Percentiles rank a stretch among this genome's conserved stretches.
Conservation (phyloP, 495 filamentous ascomycete species). For the Bathelium albidoporum region DNA sequence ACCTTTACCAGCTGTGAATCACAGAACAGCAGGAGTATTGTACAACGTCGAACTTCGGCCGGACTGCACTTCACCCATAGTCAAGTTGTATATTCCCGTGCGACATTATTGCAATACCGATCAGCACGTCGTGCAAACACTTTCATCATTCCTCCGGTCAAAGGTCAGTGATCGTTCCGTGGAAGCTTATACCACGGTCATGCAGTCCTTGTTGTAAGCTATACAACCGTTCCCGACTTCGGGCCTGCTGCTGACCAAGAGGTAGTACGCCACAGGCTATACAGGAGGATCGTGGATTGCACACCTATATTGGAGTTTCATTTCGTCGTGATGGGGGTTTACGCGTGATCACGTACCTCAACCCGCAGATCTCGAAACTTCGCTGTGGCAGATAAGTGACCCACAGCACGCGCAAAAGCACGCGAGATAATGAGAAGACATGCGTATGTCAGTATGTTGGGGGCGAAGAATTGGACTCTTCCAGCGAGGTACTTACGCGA, state of each 20-base stretch:
- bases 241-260: neutral
- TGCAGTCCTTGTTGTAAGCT: neutral
- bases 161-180: neutral
- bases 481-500: too few species aligned
- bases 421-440: too few species aligned
- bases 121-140: neutral
- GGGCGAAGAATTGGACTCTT: too few species aligned
- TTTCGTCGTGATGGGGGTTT: neutral
- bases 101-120: neutral
- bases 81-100: neutral
- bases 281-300: neutral
- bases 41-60: neutral
- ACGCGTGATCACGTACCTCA: neutral
- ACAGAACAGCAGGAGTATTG: neutral
- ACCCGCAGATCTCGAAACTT: conserved; percentile 1
- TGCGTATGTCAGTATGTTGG: too few species aligned
- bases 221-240: neutral
- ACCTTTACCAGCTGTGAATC: neutral
- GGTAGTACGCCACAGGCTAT: neutral
- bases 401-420: too few species aligned
- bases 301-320: neutral
- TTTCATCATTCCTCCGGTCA: neutral
- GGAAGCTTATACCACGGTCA: neutral
- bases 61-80: neutral
- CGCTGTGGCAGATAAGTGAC: too few species aligned